phyloP scores from a whole-genome alignment of 148 eudicot species.

The Oxyria digyna region DNA sequence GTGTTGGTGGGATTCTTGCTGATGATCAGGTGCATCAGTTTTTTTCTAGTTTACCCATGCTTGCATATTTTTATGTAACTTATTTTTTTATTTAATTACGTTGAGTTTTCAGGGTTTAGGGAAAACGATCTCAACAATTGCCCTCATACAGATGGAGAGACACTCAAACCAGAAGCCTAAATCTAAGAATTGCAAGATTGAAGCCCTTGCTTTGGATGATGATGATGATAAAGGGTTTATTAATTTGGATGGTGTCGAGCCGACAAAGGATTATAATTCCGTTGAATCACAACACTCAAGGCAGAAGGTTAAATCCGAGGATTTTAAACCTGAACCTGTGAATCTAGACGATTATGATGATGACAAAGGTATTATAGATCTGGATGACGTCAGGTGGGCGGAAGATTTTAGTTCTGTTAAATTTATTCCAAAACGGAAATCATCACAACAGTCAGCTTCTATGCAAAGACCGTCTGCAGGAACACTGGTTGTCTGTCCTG shows the following conservation, averaged over 20 bases:
- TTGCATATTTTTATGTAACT: not conserved
- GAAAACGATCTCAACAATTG: constrained; percentile 84
- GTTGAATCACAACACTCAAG: not conserved
- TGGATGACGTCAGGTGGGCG: constrained; percentile 19
- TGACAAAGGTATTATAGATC: constrained; percentile 21
- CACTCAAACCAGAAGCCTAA: constrained; percentile 39
- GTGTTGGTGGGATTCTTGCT: constrained; percentile 92
- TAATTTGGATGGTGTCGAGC: not conserved
- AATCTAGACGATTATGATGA: constrained; percentile 73
- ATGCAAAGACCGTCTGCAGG: constrained; percentile 76
- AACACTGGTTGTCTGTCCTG: constrained; percentile 91
- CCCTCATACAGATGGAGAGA: constrained; percentile 71
- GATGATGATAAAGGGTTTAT: not conserved
- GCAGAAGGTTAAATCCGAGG: not conserved
- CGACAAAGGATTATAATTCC: not conserved
- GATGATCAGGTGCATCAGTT: constrained; percentile 77
- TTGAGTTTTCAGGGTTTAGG: constrained; percentile 69
- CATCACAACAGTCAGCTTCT: constrained; percentile 21
- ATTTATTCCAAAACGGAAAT: constrained; percentile 29
- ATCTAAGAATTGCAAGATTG: constrained; percentile 16
- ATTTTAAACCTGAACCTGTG: constrained; percentile 38
- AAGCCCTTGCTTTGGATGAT: not conserved
- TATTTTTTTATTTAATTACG: not conserved
- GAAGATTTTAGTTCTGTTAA: constrained; percentile 22
- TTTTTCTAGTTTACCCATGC: not conserved